These are phyloP conservation scores for Aegle marmelos DNA, from an alignment of 345 rosid species.

Conservation along the genomic window DNA sequence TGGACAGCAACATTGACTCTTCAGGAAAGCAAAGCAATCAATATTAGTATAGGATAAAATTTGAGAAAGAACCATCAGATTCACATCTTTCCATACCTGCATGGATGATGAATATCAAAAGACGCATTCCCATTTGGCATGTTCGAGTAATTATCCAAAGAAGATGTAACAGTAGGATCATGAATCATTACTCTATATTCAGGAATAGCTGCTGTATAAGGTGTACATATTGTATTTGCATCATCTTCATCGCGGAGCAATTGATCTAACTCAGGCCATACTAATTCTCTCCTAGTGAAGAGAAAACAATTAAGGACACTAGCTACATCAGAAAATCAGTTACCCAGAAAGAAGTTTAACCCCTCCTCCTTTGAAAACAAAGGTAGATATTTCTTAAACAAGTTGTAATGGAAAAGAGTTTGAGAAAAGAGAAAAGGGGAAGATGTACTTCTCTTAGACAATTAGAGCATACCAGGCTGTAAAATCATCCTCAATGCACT, in stretches of 20 bases:
- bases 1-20: slow-evolving; percentile 76
- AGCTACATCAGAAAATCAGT: slow-evolving; percentile 8
- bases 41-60: slow-evolving; percentile 23
- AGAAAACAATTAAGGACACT: slow-evolving; percentile 11
- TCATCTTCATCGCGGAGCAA: slow-evolving; percentile 84
- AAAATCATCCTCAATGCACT: slow-evolving; percentile 78
- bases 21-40: slow-evolving; percentile 19
- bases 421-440: neutral
- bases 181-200: slow-evolving; percentile 82
- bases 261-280: slow-evolving; percentile 86
- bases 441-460: slow-evolving; percentile 1
- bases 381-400: slow-evolving; percentile 3
- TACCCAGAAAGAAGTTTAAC: neutral
- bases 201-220: slow-evolving; percentile 83
- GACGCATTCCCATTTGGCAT: slow-evolving; percentile 58
- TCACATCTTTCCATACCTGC: slow-evolving; percentile 49
- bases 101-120: slow-evolving; percentile 83
- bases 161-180: slow-evolving; percentile 37
- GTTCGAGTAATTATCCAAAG: slow-evolving; percentile 32
- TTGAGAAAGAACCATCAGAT: neutral
- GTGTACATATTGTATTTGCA: slow-evolving; percentile 56
- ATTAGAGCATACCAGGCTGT: slow-evolving; percentile 9
- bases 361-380: neutral
- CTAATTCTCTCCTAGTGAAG: slow-evolving; percentile 60
- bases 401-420: neutral